A percentile compares a stretch with the other conserved stretches of the same genome.
Conservation (phyloP, 148 eudicot species). For the Chenopodium formosanum region DNA sequence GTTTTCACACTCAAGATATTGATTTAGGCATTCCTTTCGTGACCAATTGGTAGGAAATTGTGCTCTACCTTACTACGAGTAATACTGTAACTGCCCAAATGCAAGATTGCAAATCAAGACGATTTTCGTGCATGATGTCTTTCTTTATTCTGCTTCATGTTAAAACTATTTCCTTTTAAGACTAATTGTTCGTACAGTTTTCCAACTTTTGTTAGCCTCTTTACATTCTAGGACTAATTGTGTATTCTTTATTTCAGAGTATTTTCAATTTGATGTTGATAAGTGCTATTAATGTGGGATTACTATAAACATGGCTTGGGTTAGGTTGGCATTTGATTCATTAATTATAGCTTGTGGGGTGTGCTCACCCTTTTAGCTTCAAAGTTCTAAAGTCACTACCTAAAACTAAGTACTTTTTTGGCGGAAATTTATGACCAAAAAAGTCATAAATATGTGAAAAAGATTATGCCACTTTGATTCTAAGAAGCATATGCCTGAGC, state of each 20-base stretch:
- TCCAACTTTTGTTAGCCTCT: background rate
- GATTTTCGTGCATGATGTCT: too few relatives aligned
- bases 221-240: background rate
- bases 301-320: background rate
- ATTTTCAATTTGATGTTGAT: background rate
- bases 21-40: too few relatives aligned
- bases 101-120: too few relatives aligned
- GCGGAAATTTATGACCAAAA: background rate
- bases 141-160: too few relatives aligned
- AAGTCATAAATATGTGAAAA: background rate
- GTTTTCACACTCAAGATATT: too few relatives aligned
- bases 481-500: background rate
- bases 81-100: too few relatives aligned
- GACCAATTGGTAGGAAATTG: too few relatives aligned
- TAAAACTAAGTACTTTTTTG: background rate
- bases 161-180: too few relatives aligned
- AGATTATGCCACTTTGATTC: constrained; percentile 8
- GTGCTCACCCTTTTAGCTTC: too few relatives aligned
- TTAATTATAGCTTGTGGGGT: too few relatives aligned
- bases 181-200: too few relatives aligned
- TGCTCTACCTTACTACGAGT: too few relatives aligned
- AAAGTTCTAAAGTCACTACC: background rate
- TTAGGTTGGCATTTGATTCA: background rate
- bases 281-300: background rate
- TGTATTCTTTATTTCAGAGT: background rate